These are phyloP conservation scores for Rhizophora mangle DNA, from an alignment of 345 rosid genomes.

Conservation along the genomic window DNA sequence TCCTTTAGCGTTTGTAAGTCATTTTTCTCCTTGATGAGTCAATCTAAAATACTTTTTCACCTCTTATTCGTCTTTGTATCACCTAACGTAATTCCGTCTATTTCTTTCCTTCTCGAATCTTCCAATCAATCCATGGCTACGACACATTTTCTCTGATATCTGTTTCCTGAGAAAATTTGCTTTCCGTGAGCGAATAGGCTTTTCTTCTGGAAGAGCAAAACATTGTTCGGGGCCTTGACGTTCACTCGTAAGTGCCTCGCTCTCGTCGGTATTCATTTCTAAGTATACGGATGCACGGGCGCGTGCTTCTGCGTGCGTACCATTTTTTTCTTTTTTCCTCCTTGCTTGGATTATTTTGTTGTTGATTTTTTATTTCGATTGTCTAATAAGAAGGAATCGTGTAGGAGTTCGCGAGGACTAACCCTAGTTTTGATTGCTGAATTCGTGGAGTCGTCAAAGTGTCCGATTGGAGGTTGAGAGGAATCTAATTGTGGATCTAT, in stretches of 20 bases:
- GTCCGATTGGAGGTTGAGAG: background rate
- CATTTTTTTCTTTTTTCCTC: background rate
- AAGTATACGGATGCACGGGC: too few species aligned
- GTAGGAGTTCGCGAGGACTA: background rate
- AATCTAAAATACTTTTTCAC: too few species aligned
- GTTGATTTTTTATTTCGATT: background rate
- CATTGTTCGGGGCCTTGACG: too few species aligned
- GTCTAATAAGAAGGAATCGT: background rate
- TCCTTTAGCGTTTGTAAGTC: too few species aligned
- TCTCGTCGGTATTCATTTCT: too few species aligned
- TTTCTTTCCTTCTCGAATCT: background rate
- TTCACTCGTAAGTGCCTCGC: too few species aligned
- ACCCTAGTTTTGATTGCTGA: background rate
- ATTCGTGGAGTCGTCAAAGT: background rate
- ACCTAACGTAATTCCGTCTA: background rate
- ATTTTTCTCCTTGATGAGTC: too few species aligned
- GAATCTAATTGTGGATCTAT: background rate
- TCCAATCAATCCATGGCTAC: background rate
- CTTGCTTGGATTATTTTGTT: background rate
- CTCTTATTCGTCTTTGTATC: background rate
- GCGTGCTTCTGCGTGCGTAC: background rate
- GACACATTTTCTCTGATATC: background rate
- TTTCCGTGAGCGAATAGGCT: background rate
- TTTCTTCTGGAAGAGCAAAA: background rate
- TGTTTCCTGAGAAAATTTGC: background rate